These are phyloP conservation scores for Dichotomopilus funicola DNA, from an alignment of 2,329 filamentous ascomycete genomes.

Conservation along the genomic window DNA sequence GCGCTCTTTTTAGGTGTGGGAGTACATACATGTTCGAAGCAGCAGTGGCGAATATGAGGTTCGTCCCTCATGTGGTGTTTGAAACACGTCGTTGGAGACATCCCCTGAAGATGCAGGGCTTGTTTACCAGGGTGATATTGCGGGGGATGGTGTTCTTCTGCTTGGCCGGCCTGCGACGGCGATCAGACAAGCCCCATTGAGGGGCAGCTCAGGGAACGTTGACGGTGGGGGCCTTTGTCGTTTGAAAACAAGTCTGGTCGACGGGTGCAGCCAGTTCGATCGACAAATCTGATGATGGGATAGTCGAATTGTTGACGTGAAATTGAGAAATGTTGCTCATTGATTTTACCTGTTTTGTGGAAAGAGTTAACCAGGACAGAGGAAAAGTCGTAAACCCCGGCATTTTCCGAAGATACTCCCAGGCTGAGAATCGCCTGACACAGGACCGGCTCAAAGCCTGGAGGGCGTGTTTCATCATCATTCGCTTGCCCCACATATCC, in stretches of 20 bases:
- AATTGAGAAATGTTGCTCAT: too few species aligned
- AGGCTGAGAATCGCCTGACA: neutral
- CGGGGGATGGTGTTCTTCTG: too few species aligned
- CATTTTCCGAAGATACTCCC: neutral
- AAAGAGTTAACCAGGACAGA: neutral
- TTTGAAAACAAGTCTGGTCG: neutral
- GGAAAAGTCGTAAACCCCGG: too few species aligned
- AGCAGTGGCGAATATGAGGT: too few species aligned
- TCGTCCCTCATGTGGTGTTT: neutral
- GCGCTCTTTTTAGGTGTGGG: too few species aligned
- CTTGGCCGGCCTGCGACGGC: conserved; percentile 7
- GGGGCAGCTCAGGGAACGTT: neutral
- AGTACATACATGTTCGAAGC: too few species aligned
- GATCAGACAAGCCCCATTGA: conserved; percentile 12
- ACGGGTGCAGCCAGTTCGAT: neutral
- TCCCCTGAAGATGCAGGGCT: neutral
- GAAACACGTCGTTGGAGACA: neutral
- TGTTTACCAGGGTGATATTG: neutral
- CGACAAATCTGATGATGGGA: neutral
- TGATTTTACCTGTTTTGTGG: neutral
- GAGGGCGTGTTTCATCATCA: conserved; percentile 6
- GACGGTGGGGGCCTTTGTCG: neutral
- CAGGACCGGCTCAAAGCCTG: neutral
- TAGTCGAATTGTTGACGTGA: too few species aligned
- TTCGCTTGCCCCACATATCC: conserved; percentile 4